These are phyloP conservation scores for Schizothecium vesticola DNA, from an alignment of 495 filamentous ascomycete species.

Conservation along the genomic window DNA sequence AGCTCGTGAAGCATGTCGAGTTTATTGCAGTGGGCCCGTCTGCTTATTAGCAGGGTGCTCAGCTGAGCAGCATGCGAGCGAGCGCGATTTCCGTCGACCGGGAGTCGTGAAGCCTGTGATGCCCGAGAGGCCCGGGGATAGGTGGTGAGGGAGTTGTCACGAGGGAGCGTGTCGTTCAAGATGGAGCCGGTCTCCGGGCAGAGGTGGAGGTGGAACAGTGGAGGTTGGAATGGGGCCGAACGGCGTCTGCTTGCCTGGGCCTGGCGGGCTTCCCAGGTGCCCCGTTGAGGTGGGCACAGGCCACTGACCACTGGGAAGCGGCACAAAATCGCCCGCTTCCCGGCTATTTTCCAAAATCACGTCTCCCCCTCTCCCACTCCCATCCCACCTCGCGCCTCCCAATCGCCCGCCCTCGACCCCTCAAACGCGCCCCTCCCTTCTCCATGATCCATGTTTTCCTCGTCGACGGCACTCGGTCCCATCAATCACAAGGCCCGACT, in stretches of 20 bases:
- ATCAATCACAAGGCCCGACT: constrained; percentile 10
- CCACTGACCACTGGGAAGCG: background rate
- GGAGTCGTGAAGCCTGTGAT: background rate
- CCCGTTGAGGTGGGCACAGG: background rate
- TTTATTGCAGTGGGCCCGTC: constrained; percentile 8
- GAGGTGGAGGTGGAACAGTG: background rate
- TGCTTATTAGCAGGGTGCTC: constrained; percentile 6
- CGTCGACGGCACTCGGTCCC: constrained; percentile 10
- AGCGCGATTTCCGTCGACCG: background rate
- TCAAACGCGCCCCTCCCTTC: background rate
- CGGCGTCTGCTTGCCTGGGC: background rate
- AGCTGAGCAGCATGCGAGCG: background rate
- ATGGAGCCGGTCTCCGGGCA: background rate
- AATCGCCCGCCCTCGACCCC: background rate
- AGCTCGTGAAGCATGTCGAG: background rate
- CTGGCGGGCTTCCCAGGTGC: background rate
- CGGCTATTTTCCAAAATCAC: constrained; percentile 9
- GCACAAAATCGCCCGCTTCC: constrained; percentile 7
- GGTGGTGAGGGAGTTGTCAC: background rate
- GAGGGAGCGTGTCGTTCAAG: background rate
- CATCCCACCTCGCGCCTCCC: too few relatives aligned
- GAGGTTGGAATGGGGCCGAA: background rate
- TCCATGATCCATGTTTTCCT: background rate
- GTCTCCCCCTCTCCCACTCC: background rate
- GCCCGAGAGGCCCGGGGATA: background rate